Base-by-base conservation (phyloP, 192 early-diverging fungal species). In the Thoreauomyces humboldtii region DNA sequence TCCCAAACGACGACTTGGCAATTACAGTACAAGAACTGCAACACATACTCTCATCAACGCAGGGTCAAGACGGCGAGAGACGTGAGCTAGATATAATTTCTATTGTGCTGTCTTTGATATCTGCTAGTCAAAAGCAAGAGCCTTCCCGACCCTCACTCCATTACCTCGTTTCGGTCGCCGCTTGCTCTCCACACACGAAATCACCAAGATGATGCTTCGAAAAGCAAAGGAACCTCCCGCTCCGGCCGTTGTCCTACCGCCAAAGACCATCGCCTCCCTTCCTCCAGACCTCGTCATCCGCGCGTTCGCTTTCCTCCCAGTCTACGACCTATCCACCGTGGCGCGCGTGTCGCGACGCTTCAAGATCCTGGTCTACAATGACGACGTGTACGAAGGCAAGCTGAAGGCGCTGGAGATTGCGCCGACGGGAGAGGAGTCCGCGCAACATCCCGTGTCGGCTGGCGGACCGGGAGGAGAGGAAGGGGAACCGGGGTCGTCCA, bases 361-460 rank as follows among this genome's bases (percentile, higher is more conserved):
- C 66, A 92, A 92, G 67, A 86, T 92, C 37, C 77, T 92, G 31
- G 82, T 75, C 17, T 91, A 91, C 73, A 81, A 84, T 29, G 88
- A 92, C 65, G 87, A 83, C 35, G 83, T 92, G 58, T 92, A 85
- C 77, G 81, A 87, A 42, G 74, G 67, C 2, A 90, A 89, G 63
- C 71, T 92, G 17, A 59, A 67, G 27, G 61, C 59, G 5, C 74
- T 90, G 42, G 85, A 76, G 28, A 72, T 84, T 50, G 28, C 46
- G 11, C 57, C 57, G 14, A 61, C 17, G 27, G 52, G 57, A 59
- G 31, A 25, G 48, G 48, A 25, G 48, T 15, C 48, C 22, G 48
- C 15, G 12, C n/a, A n/a, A n/a, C n/a, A n/a, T n/a, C n/a, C n/a
- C n/a, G n/a, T n/a, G n/a, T n/a, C n/a, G n/a, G n/a, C n/a, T n/a